Conservation (phyloP, 129 eudicot genomes). For the Pittosporum tobira region DNA sequence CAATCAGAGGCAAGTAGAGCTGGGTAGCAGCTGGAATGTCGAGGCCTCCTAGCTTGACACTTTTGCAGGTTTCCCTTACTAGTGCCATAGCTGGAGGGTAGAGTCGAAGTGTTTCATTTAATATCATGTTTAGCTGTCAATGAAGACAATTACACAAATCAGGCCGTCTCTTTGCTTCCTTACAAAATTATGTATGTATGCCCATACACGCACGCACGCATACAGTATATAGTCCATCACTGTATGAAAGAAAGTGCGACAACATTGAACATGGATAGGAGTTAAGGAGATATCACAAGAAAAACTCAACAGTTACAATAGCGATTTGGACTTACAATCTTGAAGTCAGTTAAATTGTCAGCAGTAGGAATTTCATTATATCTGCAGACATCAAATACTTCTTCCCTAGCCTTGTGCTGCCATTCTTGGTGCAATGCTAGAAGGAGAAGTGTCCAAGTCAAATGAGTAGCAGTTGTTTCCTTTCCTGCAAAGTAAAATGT, state of each 20-base stretch:
- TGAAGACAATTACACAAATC: neutral
- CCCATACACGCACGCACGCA: no score
- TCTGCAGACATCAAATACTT: slow-evolving; percentile 27
- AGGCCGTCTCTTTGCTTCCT: neutral
- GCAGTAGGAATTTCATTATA: slow-evolving; percentile 24
- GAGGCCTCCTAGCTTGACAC: slow-evolving; percentile 24
- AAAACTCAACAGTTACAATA: no score
- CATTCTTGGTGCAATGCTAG: slow-evolving; percentile 55
- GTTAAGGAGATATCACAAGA: no score
- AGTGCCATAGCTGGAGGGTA: slow-evolving; percentile 51
- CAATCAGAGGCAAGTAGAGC: slow-evolving; percentile 28
- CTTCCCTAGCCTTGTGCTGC: slow-evolving; percentile 56
- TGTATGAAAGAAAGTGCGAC: neutral
- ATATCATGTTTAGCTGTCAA: slow-evolving; percentile 47
- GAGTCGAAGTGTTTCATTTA: slow-evolving; percentile 56
- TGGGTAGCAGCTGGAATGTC: slow-evolving; percentile 37
- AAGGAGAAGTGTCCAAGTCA: slow-evolving; percentile 56
- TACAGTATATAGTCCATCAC: neutral
- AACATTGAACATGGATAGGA: no score
- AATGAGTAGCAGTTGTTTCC: slow-evolving; percentile 54
- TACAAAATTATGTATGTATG: neutral
- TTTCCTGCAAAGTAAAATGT: slow-evolving; percentile 74
- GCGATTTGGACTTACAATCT: slow-evolving; percentile 38
- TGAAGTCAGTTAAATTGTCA: slow-evolving; percentile 35
- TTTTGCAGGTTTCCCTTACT: slow-evolving; percentile 32